Base-by-base conservation (phyloP, 1,139 yeast genomes). In the Pneumocystis wakefieldiae region DNA sequence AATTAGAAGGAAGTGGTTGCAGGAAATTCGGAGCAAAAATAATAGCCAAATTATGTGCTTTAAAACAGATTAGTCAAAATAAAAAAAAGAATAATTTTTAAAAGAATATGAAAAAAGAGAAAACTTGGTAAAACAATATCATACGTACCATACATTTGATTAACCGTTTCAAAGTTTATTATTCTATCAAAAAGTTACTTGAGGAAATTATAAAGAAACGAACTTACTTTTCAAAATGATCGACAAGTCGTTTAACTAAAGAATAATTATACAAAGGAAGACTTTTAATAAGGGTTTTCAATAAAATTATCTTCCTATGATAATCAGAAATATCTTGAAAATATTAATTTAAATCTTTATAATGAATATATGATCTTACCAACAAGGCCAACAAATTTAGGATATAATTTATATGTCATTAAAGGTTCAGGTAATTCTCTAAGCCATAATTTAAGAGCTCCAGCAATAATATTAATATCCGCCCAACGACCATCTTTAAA, bases 21-120 rank as follows among this genome's bases (percentile, higher is more conserved):
- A 92, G 81, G 61, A 92, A 76, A 1, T 88, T 90, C 12, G 96
- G 96, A 0, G 97, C 96, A 97, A 97, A 92, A 63, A 92, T 89
- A 63, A 87, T 87, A 61, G 95, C 86, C 69, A 90, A 75, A 65
- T 86, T 85, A 70, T 85, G 85, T 63, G 84, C 79, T 48, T 10
- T 24, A 12, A 48, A 8, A 32, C 10, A 48, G 10, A 12, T 48
- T 19, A 48, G n/a, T 48, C 1, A 48, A 48, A 24, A 12, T 10
- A 24, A 48, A 48, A 24, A 10, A 48, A 19, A 42, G 12, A 42
- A 42, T 19, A 10, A 19, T 36, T 3, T 17, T 7, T 19, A 42
- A 42, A 42, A 8, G 24, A 17, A 19, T 19, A 14, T 4, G 29
- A 32, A 32, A 32, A 32, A 32, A 32, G 32, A 32, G 7, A 32